Evolutionary conservation across 2,329 filamentous ascomycete genomes (phyloP).

Genomic region (Diaporthe helianthi): DNA sequence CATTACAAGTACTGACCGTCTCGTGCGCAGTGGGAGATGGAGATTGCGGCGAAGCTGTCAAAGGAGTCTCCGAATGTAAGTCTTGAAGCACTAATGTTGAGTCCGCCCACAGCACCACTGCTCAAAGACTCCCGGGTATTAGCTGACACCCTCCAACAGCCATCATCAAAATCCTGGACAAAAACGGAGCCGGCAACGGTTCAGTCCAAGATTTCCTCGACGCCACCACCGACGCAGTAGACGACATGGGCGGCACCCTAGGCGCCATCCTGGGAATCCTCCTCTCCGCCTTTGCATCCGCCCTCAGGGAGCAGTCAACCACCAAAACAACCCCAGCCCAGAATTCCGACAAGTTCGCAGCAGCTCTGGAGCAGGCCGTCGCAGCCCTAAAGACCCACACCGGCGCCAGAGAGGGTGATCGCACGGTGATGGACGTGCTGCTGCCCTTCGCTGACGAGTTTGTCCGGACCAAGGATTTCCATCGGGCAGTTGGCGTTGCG

Average conservation of each 20-base stretch:
- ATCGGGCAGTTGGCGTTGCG: slow-evolving; percentile 35
- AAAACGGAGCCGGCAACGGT: slow-evolving; percentile 37
- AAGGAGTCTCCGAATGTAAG: slow-evolving; percentile 36
- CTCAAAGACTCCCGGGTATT: no score
- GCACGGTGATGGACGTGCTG: slow-evolving; percentile 29
- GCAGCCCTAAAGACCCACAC: slow-evolving; percentile 36
- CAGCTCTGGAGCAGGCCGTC: slow-evolving; percentile 32
- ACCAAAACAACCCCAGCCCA: not conserved
- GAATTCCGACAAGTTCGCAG: slow-evolving; percentile 14
- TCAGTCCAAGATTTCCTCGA: slow-evolving; percentile 41
- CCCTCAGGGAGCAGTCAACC: slow-evolving; percentile 25
- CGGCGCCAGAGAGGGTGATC: slow-evolving; percentile 37
- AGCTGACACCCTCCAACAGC: slow-evolving; percentile 1
- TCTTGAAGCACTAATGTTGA: no score
- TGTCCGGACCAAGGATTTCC: slow-evolving; percentile 27
- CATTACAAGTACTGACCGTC: no score
- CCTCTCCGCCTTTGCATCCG: slow-evolving; percentile 36
- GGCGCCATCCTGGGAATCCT: slow-evolving; percentile 41
- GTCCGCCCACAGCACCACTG: not conserved
- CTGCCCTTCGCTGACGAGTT: slow-evolving; percentile 36
- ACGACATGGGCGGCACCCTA: slow-evolving; percentile 45
- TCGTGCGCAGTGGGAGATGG: slow-evolving; percentile 42
- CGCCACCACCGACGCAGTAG: slow-evolving; percentile 42
- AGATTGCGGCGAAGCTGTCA: slow-evolving; percentile 44
- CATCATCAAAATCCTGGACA: slow-evolving; percentile 23